Percentiles rank a stretch among this genome's conserved stretches.
Evolutionary conservation across 2,329 filamentous ascomycete genomes (phyloP).

Genomic region (Colletotrichum magnum): DNA sequence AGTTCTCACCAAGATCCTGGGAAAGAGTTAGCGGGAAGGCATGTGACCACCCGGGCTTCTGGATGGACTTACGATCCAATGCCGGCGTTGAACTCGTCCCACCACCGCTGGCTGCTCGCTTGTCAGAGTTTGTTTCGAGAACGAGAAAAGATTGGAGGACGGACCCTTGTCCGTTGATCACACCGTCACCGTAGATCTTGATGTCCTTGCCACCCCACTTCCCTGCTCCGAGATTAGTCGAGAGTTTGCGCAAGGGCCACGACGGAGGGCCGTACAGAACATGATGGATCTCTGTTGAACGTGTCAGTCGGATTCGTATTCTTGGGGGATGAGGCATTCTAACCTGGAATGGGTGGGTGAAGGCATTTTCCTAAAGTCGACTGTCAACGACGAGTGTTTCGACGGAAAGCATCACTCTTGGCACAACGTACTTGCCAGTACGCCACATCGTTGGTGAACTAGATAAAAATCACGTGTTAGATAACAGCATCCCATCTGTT

Average conservation of each 20-base stretch:
- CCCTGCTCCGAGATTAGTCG: slow-evolving; percentile 52
- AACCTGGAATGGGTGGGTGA: slow-evolving; percentile 56
- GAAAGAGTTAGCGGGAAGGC: background rate
- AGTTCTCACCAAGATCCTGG: slow-evolving; percentile 8
- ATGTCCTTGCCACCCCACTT: slow-evolving; percentile 75
- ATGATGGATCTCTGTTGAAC: slow-evolving; percentile 64
- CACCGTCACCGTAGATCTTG: slow-evolving; percentile 70
- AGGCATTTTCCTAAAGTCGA: slow-evolving; percentile 52
- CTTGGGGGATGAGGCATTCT: background rate
- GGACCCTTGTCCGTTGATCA: slow-evolving; percentile 68
- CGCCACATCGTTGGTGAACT: slow-evolving; percentile 59
- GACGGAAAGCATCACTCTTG: background rate
- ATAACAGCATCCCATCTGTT: background rate
- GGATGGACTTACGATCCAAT: slow-evolving; percentile 40
- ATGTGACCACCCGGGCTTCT: background rate
- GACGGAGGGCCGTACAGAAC: slow-evolving; percentile 51
- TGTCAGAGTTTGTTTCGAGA: background rate
- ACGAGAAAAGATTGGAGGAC: background rate
- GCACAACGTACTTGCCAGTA: slow-evolving; percentile 53
- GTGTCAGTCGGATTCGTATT: background rate
- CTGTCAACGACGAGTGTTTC: background rate
- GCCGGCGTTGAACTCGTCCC: slow-evolving; percentile 56
- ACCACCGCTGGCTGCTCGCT: slow-evolving; percentile 53
- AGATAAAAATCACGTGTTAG: background rate
- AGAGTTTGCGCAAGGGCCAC: too few relatives aligned